Base-by-base conservation (phyloP, 192 early-diverging fungal species). In the Coemansia sp. region DNA sequence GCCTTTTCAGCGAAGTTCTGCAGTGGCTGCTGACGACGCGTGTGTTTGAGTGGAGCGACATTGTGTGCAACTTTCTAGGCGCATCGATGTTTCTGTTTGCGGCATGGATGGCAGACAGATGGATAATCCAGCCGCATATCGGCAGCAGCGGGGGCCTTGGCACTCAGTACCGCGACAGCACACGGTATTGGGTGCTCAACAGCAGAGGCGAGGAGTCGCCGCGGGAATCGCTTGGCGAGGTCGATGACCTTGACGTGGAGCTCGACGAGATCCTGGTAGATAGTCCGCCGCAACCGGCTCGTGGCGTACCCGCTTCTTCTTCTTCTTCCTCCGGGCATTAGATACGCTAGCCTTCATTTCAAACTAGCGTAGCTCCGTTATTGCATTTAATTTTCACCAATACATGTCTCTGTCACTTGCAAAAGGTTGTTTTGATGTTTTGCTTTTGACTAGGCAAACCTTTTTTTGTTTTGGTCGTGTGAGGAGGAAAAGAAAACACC, bases 181-280 rank as follows among this genome's bases (percentile, higher is more conserved):
- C 65, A 23, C 43, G 46, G 10, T 77, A 77, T 58, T 77, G 69
- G 75, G 43, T 36, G n/a, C 58, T 69, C 22, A 50, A 46, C 15
- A 19, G 52, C n/a, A 17, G 40, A 41, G 49, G 49, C 23, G 49
- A 25, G 9, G 34, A n/a, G 55, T 57, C 55, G 29, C 55, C 22
- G 7, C 65, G 45, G 5, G 36, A n/a, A 41, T 65, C 66, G 23
- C 46, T 42, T 17, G 72, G 61, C 63, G 75, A 67, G 9, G 63
- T 40, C 2, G 66, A 69, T 33, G 76, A 73, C 23, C 61, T 79
- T 33, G 76, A 70, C 36, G 59, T 79, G n/a, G 76, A 79, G 71
- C 65, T 79, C 43, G 71, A 79, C 62, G 76, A 79, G 8, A 79
- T 73, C 52, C 56, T 79, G 43, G 76, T 67, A n/a, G 60, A 58